Conservation (phyloP, 2,329 filamentous ascomycete genomes). For the Fragosphaeria purpurea region DNA sequence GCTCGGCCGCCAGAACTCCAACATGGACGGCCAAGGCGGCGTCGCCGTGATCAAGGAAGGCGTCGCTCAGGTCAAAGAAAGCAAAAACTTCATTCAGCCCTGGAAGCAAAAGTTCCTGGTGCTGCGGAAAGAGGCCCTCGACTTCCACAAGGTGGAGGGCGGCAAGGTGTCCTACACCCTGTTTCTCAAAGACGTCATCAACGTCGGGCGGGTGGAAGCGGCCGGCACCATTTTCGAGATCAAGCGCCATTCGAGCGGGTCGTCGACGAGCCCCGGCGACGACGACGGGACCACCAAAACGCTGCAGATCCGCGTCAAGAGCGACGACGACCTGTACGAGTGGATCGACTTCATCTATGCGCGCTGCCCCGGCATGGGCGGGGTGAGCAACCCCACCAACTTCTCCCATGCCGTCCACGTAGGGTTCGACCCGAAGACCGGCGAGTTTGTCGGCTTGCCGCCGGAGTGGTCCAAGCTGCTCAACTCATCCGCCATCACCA, state of each 20-base stretch:
- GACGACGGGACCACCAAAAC: constrained; percentile 74
- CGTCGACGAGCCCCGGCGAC: constrained; percentile 61
- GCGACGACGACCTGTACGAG: constrained; percentile 92
- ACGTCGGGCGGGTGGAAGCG: constrained; percentile 82
- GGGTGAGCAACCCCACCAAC: constrained; percentile 96
- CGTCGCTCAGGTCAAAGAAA: constrained; percentile 82
- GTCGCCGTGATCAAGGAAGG: constrained; percentile 71
- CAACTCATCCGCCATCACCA: constrained; percentile 93
- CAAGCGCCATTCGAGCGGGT: constrained; percentile 60
- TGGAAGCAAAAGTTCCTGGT: constrained; percentile 93
- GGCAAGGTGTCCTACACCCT: constrained; percentile 83
- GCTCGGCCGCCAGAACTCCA: constrained; percentile 51
- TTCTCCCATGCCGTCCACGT: constrained; percentile 97
- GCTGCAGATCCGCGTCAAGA: constrained; percentile 86
- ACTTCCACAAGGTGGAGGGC: constrained; percentile 87
- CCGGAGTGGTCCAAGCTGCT: constrained; percentile 95
- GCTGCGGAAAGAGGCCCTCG: constrained; percentile 81
- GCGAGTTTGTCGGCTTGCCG: constrained; percentile 87
- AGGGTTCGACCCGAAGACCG: constrained; percentile 89
- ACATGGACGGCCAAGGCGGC: constrained; percentile 54
- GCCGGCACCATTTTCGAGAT: constrained; percentile 92
- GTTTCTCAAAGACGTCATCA: constrained; percentile 75
- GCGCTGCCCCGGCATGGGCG: constrained; percentile 92
- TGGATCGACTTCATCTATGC: constrained; percentile 99
- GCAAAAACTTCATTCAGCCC: constrained; percentile 68